A percentile compares a stretch with the other conserved stretches of the same genome.
These are phyloP conservation scores for Tricholomella constricta DNA, from an alignment of 768 basidiomycete species.

Conservation along the genomic window DNA sequence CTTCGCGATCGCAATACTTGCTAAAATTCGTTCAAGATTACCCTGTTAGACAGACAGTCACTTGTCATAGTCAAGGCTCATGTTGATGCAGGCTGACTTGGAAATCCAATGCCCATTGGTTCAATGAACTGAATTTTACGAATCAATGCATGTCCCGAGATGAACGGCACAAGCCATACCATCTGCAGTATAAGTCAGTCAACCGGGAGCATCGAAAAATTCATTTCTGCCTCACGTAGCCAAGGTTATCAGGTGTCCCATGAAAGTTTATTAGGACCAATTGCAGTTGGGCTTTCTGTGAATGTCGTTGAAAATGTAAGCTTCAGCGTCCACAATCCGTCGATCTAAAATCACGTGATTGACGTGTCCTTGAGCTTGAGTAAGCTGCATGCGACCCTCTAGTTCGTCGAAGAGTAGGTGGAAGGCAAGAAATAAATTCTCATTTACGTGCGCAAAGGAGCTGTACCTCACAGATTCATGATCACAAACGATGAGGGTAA, in stretches of 20 bases:
- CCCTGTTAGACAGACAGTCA: slow-evolving; percentile 58
- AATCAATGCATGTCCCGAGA: slow-evolving; percentile 2
- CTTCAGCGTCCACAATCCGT: too few relatives aligned
- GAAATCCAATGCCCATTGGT: slow-evolving; percentile 98
- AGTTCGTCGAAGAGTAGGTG: too few relatives aligned
- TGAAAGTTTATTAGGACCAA: slow-evolving; percentile 26
- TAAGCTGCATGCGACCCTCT: too few relatives aligned
- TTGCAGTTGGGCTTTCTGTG: too few relatives aligned
- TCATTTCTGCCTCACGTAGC: slow-evolving; percentile 65
- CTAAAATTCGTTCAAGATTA: slow-evolving; percentile 88
- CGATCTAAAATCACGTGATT: too few relatives aligned
- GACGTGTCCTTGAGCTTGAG: too few relatives aligned
- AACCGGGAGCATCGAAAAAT: neutral
- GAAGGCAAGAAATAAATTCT: too few relatives aligned
- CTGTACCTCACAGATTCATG: too few relatives aligned
- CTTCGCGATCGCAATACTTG: slow-evolving; percentile 88
- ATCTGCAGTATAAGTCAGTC: slow-evolving; percentile 9
- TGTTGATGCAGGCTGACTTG: slow-evolving; percentile 49
- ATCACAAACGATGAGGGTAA: neutral
- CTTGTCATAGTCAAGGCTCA: neutral
- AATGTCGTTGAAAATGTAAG: too few relatives aligned
- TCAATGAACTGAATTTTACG: slow-evolving; percentile 66
- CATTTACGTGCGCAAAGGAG: too few relatives aligned
- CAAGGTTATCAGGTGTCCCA: slow-evolving; percentile 87
- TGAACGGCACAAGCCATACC: slow-evolving; percentile 12